phyloP scores from a whole-genome alignment of 371 early-diverging fungal species.

The Mucor ambiguus region DNA sequence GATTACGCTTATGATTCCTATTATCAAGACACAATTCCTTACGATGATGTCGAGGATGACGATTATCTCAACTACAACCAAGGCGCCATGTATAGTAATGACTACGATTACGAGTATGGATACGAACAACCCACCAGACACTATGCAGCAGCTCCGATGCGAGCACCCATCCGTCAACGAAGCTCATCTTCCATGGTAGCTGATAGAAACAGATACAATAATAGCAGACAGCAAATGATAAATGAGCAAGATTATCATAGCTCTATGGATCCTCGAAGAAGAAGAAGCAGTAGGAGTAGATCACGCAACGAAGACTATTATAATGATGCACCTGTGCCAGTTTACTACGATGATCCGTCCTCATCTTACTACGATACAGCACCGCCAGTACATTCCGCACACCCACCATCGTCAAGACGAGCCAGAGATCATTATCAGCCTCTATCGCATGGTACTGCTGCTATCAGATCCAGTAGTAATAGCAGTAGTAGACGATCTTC shows the following conservation, averaged over 20 bases:
- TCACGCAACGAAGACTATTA: constrained; percentile 3
- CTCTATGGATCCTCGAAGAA: not conserved
- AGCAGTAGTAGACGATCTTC: not conserved
- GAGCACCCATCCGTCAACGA: not conserved
- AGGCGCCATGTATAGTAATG: not conserved
- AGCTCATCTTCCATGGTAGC: not conserved
- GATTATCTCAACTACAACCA: not conserved
- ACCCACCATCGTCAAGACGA: not conserved
- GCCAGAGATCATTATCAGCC: not conserved
- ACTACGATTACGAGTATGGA: not conserved
- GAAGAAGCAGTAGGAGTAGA: not conserved
- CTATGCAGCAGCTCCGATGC: not conserved
- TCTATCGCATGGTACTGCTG: not conserved
- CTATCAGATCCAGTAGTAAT: not conserved
- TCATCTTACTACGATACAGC: not conserved
- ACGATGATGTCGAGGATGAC: constrained; percentile 5
- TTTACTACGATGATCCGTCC: not conserved
- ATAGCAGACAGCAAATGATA: not conserved
- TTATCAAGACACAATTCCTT: not conserved
- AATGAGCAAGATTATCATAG: not conserved
- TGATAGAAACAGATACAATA: not conserved
- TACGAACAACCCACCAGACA: not conserved
- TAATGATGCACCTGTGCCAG: not conserved
- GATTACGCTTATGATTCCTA: constrained; percentile 3
- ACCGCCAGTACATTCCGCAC: not conserved